Conservation (phyloP, 2,329 filamentous ascomycete species). For the Fonsecaea nubica region DNA sequence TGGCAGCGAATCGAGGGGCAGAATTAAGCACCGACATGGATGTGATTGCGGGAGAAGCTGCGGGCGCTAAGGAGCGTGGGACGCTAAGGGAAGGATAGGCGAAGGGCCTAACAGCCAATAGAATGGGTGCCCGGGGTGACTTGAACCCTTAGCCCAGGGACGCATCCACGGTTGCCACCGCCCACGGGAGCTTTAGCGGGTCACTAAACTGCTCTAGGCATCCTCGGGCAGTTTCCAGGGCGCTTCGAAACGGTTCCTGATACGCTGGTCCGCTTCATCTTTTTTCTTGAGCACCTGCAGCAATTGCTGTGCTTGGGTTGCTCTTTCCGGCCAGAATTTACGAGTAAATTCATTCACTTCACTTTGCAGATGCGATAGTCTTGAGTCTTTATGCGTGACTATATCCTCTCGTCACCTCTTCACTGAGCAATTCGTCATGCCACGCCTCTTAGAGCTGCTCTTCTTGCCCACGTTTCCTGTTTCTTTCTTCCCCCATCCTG, state of each 20-base stretch:
- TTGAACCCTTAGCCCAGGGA: not conserved
- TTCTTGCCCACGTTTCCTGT: conserved; percentile 11
- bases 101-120: conserved; percentile 14
- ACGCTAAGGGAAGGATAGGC: conserved; percentile 13
- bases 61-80: conserved; percentile 22
- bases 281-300: not conserved
- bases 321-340: conserved; percentile 11
- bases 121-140: not conserved
- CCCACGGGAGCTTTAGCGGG: not conserved
- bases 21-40: conserved; percentile 23
- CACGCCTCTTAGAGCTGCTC: not conserved
- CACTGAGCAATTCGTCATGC: not conserved
- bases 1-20: conserved; percentile 26
- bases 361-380: not conserved
- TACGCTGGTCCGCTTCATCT: conserved; percentile 25
- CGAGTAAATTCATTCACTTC: no score
- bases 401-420: not conserved
- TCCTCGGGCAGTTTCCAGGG: conserved; percentile 9
- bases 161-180: not conserved
- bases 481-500: not conserved
- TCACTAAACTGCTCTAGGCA: not conserved
- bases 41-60: conserved; percentile 21
- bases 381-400: conserved; percentile 1
- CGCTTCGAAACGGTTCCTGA: conserved; percentile 30
- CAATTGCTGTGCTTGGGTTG: not conserved